Conservation (phyloP, 2,329 filamentous ascomycete species). For the Nemania sp. region DNA sequence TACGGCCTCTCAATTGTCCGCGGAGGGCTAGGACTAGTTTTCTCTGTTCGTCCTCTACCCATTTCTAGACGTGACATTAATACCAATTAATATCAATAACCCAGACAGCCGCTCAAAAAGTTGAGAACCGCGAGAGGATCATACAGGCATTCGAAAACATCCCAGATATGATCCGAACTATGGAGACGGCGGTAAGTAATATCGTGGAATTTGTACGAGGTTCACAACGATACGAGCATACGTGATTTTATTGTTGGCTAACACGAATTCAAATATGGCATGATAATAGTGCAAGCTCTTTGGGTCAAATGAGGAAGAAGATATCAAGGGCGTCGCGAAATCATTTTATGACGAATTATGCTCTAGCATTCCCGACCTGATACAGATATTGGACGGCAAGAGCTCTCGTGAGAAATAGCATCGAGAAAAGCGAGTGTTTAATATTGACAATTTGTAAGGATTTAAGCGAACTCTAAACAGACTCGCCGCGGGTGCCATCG, state of each 20-base stretch:
- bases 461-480: conserved; percentile 22
- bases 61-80: too few species aligned
- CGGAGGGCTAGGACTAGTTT: conserved; percentile 18
- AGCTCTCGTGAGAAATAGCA: conserved; percentile 3
- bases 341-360: conserved; percentile 24
- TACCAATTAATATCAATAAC: too few species aligned
- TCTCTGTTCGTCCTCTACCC: neutral
- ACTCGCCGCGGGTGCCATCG: conserved; percentile 13
- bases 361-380: conserved; percentile 20
- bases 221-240: too few species aligned
- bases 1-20: conserved; percentile 21
- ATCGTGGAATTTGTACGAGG: neutral
- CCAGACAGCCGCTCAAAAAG: conserved; percentile 15
- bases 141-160: conserved; percentile 22
- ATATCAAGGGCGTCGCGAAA: conserved; percentile 9
- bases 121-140: conserved; percentile 26
- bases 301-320: conserved; percentile 14
- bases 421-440: neutral
- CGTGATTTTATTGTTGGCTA: too few species aligned
- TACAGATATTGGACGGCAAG: conserved; percentile 27
- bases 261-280: neutral
- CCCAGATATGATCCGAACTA: conserved; percentile 28
- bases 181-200: conserved; percentile 22
- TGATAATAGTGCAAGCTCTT: conserved; percentile 16
- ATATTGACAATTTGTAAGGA: conserved; percentile 1